A percentile compares a stretch with the other conserved stretches of the same genome.
phyloP scores from a whole-genome alignment of 2,329 filamentous ascomycete genomes.

The Zelopaecilomyces penicillatus region DNA sequence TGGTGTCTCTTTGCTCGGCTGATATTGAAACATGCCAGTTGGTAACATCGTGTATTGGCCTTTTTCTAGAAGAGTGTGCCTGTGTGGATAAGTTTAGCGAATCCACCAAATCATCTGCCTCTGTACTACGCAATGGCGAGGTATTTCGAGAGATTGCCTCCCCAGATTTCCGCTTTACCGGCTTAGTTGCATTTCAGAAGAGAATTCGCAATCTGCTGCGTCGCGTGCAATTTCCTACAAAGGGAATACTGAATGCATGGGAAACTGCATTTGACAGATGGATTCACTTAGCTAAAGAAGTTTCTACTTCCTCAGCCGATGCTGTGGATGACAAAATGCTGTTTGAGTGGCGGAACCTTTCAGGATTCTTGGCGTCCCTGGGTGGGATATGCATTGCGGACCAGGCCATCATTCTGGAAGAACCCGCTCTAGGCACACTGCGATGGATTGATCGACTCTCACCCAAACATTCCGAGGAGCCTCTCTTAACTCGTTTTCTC shows the following conservation, averaged over 20 bases:
- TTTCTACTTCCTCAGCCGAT: constrained; percentile 45
- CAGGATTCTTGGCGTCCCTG: constrained; percentile 58
- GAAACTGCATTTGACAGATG: constrained; percentile 57
- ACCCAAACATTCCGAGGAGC: constrained; percentile 52
- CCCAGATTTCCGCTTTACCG: constrained; percentile 56
- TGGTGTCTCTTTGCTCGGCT: constrained; percentile 56
- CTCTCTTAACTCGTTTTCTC: constrained; percentile 52
- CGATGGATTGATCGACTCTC: constrained; percentile 57
- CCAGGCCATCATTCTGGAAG: constrained; percentile 48
- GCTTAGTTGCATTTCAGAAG: constrained; percentile 62
- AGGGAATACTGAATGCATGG: constrained; percentile 62
- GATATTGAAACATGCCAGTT: constrained; percentile 58
- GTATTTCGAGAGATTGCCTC: constrained; percentile 56
- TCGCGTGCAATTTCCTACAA: constrained; percentile 52
- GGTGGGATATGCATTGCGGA: constrained; percentile 58
- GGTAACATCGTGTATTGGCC: constrained; percentile 52
- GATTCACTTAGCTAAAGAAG: constrained; percentile 55
- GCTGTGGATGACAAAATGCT: constrained; percentile 46
- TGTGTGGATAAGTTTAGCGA: constrained; percentile 44
- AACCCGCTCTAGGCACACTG: constrained; percentile 46
- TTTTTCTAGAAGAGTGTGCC: constrained; percentile 54
- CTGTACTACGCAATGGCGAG: constrained; percentile 51
- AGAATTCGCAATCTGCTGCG: constrained; percentile 51
- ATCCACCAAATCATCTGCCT: constrained; percentile 40
- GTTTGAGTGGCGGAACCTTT: constrained; percentile 61